Conservation (phyloP, 345 rosid species). For the Pelargonium nanum region DNA sequence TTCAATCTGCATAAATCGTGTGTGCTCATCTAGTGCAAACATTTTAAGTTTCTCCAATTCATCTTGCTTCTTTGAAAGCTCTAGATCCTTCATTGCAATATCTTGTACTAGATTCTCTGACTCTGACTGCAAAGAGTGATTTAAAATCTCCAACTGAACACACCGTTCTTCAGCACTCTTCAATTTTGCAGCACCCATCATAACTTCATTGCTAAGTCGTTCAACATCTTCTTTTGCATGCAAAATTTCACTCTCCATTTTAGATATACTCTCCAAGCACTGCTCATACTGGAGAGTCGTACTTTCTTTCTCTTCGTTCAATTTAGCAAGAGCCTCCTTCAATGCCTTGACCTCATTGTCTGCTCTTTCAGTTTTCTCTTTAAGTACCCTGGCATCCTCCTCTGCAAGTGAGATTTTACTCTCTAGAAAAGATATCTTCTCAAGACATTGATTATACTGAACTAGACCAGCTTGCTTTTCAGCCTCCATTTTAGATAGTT, state of each 20-base stretch:
- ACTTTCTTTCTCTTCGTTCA: conserved; percentile 57
- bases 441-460: conserved; percentile 52
- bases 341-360: conserved; percentile 50
- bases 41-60: conserved; percentile 47
- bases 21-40: conserved; percentile 49
- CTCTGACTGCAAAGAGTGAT: conserved; percentile 56
- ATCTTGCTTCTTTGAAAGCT: conserved; percentile 57
- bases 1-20: conserved; percentile 53
- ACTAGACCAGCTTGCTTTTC: conserved; percentile 57
- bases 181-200: conserved; percentile 39
- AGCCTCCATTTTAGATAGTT: conserved; percentile 39
- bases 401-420: conserved; percentile 49
- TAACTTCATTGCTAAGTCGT: conserved; percentile 48
- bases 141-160: conserved; percentile 48
- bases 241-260: conserved; percentile 51
- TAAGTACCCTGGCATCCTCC: conserved; percentile 37
- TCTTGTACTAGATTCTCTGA: conserved; percentile 46
- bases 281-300: conserved; percentile 38
- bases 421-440: conserved; percentile 52
- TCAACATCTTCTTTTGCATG: conserved; percentile 41
- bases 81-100: conserved; percentile 55
- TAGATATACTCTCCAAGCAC: conserved; percentile 57
- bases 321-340: conserved; percentile 41
- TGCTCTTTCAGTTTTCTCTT: conserved; percentile 41
- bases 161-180: conserved; percentile 50